phyloP scores from a whole-genome alignment of 1,284 basidiomycete species.

The Coriolopsis trogii region DNA sequence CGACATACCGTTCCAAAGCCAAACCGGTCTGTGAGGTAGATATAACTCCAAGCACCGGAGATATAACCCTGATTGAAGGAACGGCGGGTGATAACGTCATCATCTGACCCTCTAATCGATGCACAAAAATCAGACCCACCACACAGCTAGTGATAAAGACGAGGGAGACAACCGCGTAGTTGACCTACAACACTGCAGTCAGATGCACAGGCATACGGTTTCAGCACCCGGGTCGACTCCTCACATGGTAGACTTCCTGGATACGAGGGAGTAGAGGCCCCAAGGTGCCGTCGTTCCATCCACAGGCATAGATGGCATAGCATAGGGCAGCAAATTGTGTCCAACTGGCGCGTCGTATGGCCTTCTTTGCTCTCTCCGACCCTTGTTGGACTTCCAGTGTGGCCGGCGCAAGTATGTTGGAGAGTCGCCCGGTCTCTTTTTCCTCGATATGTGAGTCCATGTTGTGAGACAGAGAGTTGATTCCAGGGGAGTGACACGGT shows the following conservation, averaged over 20 bases:
- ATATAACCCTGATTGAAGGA: conserved; percentile 45
- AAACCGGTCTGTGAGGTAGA: conserved; percentile 51
- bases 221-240: conserved; percentile 9
- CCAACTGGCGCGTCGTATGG: no score
- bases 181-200: conserved; percentile 35
- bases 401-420: no score
- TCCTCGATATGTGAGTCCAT: no score
- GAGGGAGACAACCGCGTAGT: conserved; percentile 50
- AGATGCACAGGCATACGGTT: background rate
- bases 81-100: background rate
- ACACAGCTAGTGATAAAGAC: conserved; percentile 59
- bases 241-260: conserved; percentile 52
- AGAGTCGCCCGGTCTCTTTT: no score
- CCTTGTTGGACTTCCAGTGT: no score
- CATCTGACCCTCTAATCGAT: background rate
- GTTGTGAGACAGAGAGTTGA: no score
- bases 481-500: no score
- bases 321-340: conserved; percentile 45
- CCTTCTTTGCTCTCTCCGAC: no score
- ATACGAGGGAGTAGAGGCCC: conserved; percentile 63
- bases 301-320: conserved; percentile 47
- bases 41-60: conserved; percentile 47
- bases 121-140: conserved; percentile 35
- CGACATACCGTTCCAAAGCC: conserved; percentile 56
- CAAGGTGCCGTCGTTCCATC: conserved; percentile 67